phyloP scores from a whole-genome alignment of 2,329 filamentous ascomycete species.

The Talaromyces sp. region DNA sequence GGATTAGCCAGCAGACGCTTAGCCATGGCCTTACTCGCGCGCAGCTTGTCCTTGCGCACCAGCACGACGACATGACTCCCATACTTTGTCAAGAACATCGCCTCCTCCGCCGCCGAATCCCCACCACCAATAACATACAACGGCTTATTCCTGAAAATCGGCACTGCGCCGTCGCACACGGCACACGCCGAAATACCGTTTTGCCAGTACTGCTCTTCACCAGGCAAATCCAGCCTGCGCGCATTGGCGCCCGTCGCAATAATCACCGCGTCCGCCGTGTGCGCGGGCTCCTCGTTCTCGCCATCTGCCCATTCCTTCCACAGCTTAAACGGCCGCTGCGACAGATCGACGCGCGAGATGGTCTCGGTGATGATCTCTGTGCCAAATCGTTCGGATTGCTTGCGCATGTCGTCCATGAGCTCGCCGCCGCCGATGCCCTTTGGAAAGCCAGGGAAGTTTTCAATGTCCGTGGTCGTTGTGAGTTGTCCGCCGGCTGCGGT shows the following conservation, averaged over 20 bases:
- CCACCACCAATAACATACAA: constrained; percentile 94
- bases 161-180: constrained; percentile 93
- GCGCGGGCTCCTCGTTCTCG: constrained; percentile 60
- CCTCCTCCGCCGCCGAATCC: constrained; percentile 95
- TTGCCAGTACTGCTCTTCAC: constrained; percentile 96
- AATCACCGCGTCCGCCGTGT: constrained; percentile 89
- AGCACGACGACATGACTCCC: constrained; percentile 90
- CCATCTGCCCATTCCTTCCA: constrained; percentile 81
- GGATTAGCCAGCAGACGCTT: constrained; percentile 73
- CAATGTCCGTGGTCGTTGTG: constrained; percentile 95
- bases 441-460: constrained; percentile 96
- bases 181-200: constrained; percentile 94
- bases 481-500: constrained; percentile 94
- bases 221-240: constrained; percentile 70
- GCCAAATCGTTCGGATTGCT: constrained; percentile 85
- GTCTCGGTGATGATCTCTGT: constrained; percentile 89
- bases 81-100: constrained; percentile 96
- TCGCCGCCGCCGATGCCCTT: constrained; percentile 78
- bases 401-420: constrained; percentile 94
- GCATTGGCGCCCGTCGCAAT: constrained; percentile 94
- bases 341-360: constrained; percentile 80
- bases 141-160: constrained; percentile 95
- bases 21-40: constrained; percentile 89
- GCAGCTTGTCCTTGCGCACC: constrained; percentile 77
- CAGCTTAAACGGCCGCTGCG: constrained; percentile 80